Conservation (phyloP, 2,329 filamentous ascomycete genomes). For the Botryosphaeria dothidea region DNA sequence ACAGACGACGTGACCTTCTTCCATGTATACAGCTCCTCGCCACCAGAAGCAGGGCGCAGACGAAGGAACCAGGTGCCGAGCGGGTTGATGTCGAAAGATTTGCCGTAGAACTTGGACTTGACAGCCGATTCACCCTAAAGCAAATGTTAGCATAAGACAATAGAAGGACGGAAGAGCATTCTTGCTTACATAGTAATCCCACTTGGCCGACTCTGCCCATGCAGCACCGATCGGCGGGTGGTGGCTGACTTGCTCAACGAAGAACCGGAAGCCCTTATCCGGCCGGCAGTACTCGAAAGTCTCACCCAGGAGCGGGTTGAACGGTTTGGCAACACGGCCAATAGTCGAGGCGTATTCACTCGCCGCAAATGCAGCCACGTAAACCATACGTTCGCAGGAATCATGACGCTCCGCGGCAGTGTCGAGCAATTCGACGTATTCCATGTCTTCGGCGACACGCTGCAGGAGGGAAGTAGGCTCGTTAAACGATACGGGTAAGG, state of each 20-base stretch:
- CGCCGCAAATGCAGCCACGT: conserved; percentile 92
- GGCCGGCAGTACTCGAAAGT: conserved; percentile 96
- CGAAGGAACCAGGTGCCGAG: conserved; percentile 96
- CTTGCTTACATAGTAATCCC: conserved; percentile 77
- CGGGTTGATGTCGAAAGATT: conserved; percentile 95
- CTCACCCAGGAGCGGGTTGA: conserved; percentile 94
- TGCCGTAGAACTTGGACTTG: conserved; percentile 95
- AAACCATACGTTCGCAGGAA: conserved; percentile 88
- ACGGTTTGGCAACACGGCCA: conserved; percentile 94
- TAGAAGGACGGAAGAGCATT: neutral
- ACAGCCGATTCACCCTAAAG: conserved; percentile 82
- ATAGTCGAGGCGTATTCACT: conserved; percentile 98
- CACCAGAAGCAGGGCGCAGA: conserved; percentile 72
- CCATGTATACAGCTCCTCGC: conserved; percentile 92
- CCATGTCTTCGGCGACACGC: conserved; percentile 95
- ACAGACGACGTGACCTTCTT: conserved; percentile 98
- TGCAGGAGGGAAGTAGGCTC: conserved; percentile 95
- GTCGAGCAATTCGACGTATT: conserved; percentile 91
- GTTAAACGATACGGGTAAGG: conserved; percentile 95
- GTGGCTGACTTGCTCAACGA: conserved; percentile 97
- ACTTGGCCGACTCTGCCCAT: conserved; percentile 86
- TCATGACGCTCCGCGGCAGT: conserved; percentile 81
- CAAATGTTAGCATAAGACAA: neutral
- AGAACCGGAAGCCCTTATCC: conserved; percentile 97
- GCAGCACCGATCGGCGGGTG: conserved; percentile 94